Conservation (phyloP, 2,329 filamentous ascomycete genomes). For the Botrytis aclada region DNA sequence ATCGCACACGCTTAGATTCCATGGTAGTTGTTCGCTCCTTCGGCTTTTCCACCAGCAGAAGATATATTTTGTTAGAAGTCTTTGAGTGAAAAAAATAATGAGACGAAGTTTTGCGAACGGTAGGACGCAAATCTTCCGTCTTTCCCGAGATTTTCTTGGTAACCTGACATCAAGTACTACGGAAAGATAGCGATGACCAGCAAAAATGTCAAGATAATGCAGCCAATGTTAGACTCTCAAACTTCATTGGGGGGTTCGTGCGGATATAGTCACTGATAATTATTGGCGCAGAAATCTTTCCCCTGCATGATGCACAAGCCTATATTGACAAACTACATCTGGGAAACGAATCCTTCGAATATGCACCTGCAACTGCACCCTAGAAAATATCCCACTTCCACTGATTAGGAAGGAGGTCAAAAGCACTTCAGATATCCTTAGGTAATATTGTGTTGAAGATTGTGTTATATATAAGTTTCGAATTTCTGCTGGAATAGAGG, state of each 20-base stretch:
- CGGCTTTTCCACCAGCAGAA: too few species aligned
- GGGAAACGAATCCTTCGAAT: background rate
- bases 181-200: background rate
- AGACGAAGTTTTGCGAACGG: background rate
- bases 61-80: too few species aligned
- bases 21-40: background rate
- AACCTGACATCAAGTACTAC: too few species aligned
- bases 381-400: background rate
- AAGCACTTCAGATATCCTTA: background rate
- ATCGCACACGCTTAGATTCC: background rate
- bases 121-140: too few species aligned
- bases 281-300: too few species aligned
- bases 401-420: slow-evolving; percentile 11
- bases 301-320: background rate
- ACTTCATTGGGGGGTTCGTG: background rate
- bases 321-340: background rate
- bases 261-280: background rate
- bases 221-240: background rate
- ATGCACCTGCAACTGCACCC: background rate
- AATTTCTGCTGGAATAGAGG: background rate
- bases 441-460: too few species aligned
- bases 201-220: background rate
- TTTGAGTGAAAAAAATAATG: background rate
- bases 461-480: background rate
- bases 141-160: background rate